These are phyloP conservation scores for Scheffersomyces parashehatae DNA, from an alignment of 1,139 yeast species.

Conservation along the genomic window DNA sequence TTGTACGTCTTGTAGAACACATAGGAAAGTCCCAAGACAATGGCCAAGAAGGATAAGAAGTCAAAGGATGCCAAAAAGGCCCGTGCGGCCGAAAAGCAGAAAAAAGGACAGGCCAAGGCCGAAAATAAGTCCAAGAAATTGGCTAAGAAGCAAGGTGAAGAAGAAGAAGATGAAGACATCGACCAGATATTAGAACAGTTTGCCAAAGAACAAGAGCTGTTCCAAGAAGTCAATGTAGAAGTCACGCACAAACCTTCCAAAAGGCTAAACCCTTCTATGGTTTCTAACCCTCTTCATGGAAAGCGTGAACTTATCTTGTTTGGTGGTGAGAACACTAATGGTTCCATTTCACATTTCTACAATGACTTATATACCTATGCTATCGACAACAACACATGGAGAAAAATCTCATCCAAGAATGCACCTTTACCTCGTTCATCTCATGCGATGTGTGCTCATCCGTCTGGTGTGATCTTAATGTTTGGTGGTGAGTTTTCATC, in stretches of 20 bases:
- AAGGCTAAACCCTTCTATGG: constrained; percentile 73
- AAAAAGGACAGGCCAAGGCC: constrained; percentile 73
- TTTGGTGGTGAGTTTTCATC: constrained; percentile 98
- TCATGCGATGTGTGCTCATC: constrained; percentile 92
- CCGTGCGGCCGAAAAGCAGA: constrained; percentile 78
- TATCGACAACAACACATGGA: constrained; percentile 81
- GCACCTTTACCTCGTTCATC: constrained; percentile 92
- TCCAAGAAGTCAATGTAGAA: constrained; percentile 68
- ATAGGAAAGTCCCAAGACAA: constrained; percentile 15
- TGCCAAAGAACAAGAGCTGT: constrained; percentile 76
- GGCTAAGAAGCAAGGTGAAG: constrained; percentile 72
- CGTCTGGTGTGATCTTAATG: constrained; percentile 79
- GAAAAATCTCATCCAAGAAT: constrained; percentile 74
- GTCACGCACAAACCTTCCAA: constrained; percentile 60
- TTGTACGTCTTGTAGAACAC: too few relatives aligned
- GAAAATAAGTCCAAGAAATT: constrained; percentile 72
- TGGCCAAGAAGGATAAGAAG: constrained; percentile 87
- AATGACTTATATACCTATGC: constrained; percentile 79
- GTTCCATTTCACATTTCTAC: constrained; percentile 65
- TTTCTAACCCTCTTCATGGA: constrained; percentile 74
- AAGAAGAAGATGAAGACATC: constrained; percentile 83
- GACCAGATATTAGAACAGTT: constrained; percentile 80
- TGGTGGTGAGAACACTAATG: constrained; percentile 79
- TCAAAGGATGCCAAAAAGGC: constrained; percentile 92
- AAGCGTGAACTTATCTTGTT: constrained; percentile 77